A percentile compares a stretch with the other conserved stretches of the same genome.
Conservation (phyloP, 2,329 filamentous ascomycete genomes). For the Saccharata proteae region DNA sequence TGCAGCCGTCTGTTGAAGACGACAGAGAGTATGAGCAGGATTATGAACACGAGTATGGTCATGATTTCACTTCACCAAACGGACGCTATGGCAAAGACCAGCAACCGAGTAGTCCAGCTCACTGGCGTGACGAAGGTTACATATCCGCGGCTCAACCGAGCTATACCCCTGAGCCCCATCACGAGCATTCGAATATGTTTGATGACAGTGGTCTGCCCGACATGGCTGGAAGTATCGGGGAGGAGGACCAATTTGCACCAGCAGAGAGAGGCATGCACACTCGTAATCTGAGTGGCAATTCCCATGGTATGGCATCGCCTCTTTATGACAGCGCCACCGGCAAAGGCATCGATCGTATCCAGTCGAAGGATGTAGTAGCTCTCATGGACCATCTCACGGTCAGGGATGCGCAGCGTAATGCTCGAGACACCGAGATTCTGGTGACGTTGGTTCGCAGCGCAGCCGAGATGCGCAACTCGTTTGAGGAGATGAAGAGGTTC, state of each 20-base stretch:
- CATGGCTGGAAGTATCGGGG: slow-evolving; percentile 35
- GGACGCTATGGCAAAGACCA: too few species aligned
- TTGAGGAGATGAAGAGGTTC: slow-evolving; percentile 88
- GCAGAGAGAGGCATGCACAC: slow-evolving; percentile 36
- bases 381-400: slow-evolving; percentile 98
- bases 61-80: slow-evolving; percentile 3
- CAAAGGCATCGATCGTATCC: slow-evolving; percentile 76
- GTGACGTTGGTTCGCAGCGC: slow-evolving; percentile 88
- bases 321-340: slow-evolving; percentile 85
- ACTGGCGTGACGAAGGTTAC: slow-evolving; percentile 69
- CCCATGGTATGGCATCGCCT: slow-evolving; percentile 79
- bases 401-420: slow-evolving; percentile 89
- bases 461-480: slow-evolving; percentile 92
- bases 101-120: slow-evolving; percentile 49
- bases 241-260: slow-evolving; percentile 54
- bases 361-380: slow-evolving; percentile 92
- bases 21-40: slow-evolving; percentile 26
- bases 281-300: slow-evolving; percentile 75
- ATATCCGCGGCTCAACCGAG: slow-evolving; percentile 61
- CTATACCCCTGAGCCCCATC: slow-evolving; percentile 30
- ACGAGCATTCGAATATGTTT: slow-evolving; percentile 33
- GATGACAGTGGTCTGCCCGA: slow-evolving; percentile 46
- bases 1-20: slow-evolving; percentile 26
- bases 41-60: slow-evolving; percentile 16
- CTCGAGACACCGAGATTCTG: slow-evolving; percentile 89